Base-by-base conservation (phyloP, 495 filamentous ascomycete genomes). In the Penicillium desertorum region DNA sequence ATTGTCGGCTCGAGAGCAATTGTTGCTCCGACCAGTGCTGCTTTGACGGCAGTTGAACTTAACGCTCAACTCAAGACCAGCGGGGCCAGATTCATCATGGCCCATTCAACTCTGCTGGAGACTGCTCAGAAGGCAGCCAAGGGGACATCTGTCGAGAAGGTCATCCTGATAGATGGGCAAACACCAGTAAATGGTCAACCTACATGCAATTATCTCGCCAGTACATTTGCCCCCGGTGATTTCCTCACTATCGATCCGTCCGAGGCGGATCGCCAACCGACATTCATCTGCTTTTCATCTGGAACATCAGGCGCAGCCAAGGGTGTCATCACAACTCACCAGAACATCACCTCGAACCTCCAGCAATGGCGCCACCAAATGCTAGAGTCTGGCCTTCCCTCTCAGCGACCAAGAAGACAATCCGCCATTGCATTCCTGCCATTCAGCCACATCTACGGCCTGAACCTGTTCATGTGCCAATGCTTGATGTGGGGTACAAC, bases 401-500 rank as follows among this genome's bases (percentile, higher is more conserved):
- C 54, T 8, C 62, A 63, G 36, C 55, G 48, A 19, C 30, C 54
- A 5, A 62, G 81, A 16, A 82, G 84, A 0, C 86, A 90, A 59
- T 81, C 74, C 30, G 70, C 90, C 22, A 65, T 96, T 23, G 89
- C 84, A 7, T 85, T 96, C 58, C 70, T 96, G 19, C 92, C 92
- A 1, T 92, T 96, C 71, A 95, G 89, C 66, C 91, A 96, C 67
- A 91, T 95, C 60, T 96, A 93, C 62, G 88, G 86, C 70, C 49
- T 68, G 4, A 65, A 58, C 41, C 25, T 63, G 5, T 68, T 56
- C 27, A 57, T 68, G 47, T 68, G 65, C 22, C 62, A 65, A 17
- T 59, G 60, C 22, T 17, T 65, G 11, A n/a, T 58, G 8, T 61
- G 59, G 57, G 65, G 65, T 2, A 65, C 62, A 1, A 55, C 62